Conservation (phyloP, 2,329 filamentous ascomycete species). For the Phyllachora maydis region DNA sequence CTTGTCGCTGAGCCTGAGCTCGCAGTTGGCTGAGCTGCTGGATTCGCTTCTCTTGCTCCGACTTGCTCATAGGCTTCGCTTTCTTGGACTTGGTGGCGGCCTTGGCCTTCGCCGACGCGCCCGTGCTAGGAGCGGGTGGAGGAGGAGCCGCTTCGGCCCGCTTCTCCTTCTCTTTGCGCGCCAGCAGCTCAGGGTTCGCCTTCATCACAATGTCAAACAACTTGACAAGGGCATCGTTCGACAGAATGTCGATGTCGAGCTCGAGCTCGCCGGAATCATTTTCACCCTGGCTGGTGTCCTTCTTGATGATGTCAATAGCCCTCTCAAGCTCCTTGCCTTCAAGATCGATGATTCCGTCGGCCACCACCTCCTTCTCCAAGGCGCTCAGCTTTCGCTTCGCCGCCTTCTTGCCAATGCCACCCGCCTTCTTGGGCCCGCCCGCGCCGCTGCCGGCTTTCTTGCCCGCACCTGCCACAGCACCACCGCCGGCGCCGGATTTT, state of each 20-base stretch:
- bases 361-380: slow-evolving; percentile 81
- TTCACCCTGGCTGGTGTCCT: slow-evolving; percentile 52
- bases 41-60: slow-evolving; percentile 49
- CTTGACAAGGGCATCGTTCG: slow-evolving; percentile 30
- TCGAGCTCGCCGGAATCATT: slow-evolving; percentile 38
- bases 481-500: slow-evolving; percentile 25
- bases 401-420: slow-evolving; percentile 19
- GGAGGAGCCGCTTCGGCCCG: slow-evolving; percentile 7
- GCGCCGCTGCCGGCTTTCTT: slow-evolving; percentile 14
- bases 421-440: slow-evolving; percentile 15
- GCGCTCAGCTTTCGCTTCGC: slow-evolving; percentile 44
- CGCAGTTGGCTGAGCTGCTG: slow-evolving; percentile 39
- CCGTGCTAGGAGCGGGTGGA: slow-evolving; percentile 3
- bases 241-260: slow-evolving; percentile 36
- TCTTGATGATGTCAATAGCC: slow-evolving; percentile 78
- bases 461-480: no score
- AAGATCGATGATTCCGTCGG: slow-evolving; percentile 63
- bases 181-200: slow-evolving; percentile 14
- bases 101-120: slow-evolving; percentile 7
- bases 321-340: slow-evolving; percentile 57
- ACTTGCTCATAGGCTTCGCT: slow-evolving; percentile 60
- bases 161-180: slow-evolving; percentile 13
- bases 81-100: slow-evolving; percentile 35
- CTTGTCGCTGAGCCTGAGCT: slow-evolving; percentile 22
- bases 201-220: slow-evolving; percentile 23